Percentiles rank a stretch among this genome's conserved stretches.
Conservation (phyloP, 176 grass and related monocot species). For the Musa beccarii region DNA sequence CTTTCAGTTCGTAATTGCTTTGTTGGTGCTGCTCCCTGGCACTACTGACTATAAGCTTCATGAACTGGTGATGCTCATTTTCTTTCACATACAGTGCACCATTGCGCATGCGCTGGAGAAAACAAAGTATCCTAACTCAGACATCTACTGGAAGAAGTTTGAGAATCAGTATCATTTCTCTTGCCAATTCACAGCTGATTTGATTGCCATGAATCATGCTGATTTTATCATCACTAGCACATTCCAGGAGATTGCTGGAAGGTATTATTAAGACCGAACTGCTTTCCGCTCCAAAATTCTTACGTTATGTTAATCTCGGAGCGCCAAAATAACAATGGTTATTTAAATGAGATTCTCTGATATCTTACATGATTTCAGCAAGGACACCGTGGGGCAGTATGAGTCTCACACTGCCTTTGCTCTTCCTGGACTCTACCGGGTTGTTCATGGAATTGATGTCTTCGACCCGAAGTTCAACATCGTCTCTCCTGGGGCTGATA, state of each 20-base stretch:
- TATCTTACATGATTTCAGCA: slow-evolving; percentile 52
- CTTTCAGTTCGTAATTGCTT: not conserved
- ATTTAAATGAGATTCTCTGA: not conserved
- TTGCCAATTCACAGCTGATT: slow-evolving; percentile 92
- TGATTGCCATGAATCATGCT: slow-evolving; percentile 95
- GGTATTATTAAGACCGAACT: slow-evolving; percentile 22
- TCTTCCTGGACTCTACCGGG: slow-evolving; percentile 79
- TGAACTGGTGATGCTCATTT: slow-evolving; percentile 1
- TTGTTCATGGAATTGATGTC: slow-evolving; percentile 89
- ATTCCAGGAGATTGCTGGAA: slow-evolving; percentile 98
- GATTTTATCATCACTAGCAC: slow-evolving; percentile 98
- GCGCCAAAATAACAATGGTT: not conserved
- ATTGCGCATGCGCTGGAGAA: slow-evolving; percentile 97
- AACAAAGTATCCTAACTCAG: slow-evolving; percentile 95
- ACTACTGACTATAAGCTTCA: not conserved
- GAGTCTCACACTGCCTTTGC: slow-evolving; percentile 93
- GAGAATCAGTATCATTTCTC: slow-evolving; percentile 98
- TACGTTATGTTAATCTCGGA: not conserved
- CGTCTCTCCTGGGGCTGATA: slow-evolving; percentile 81
- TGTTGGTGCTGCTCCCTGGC: not conserved
- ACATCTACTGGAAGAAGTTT: slow-evolving; percentile 95
- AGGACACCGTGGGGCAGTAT: slow-evolving; percentile 89
- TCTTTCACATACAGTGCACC: slow-evolving; percentile 51
- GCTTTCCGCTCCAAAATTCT: not conserved
- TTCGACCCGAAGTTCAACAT: slow-evolving; percentile 99